Conservation (phyloP, 306 rosid species). For the Castanopsis chinensis region DNA sequence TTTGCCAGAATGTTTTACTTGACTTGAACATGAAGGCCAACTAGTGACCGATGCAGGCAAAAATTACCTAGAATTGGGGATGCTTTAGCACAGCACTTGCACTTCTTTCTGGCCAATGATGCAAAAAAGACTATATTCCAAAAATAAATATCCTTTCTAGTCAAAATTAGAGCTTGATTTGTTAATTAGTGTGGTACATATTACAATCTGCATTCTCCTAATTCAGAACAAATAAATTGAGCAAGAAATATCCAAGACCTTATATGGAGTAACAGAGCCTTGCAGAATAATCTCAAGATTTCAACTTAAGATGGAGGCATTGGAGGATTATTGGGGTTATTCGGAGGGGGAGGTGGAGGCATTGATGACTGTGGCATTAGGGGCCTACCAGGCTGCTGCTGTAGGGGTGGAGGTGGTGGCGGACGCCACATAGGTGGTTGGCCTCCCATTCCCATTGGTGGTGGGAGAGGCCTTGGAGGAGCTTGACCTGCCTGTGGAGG, state of each 20-base stretch:
- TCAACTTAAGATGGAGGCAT: constrained; percentile 49
- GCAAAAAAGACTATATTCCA: background rate
- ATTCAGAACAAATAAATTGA: constrained; percentile 7
- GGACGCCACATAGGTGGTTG: constrained; percentile 81
- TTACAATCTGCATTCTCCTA: constrained; percentile 15
- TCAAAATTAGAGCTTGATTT: background rate
- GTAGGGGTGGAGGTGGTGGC: constrained; percentile 61
- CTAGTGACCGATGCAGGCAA: background rate
- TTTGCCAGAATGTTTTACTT: no score
- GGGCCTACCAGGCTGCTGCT: constrained; percentile 62
- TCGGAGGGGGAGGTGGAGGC: constrained; percentile 64
- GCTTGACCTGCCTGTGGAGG: constrained; percentile 52
- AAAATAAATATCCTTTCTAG: background rate
- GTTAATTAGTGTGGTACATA: background rate
- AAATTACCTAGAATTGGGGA: background rate
- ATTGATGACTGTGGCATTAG: constrained; percentile 56
- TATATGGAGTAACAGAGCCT: background rate
- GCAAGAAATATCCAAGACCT: constrained; percentile 19
- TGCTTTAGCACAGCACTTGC: background rate
- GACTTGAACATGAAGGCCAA: no score
- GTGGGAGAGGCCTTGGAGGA: constrained; percentile 83
- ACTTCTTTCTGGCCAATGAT: background rate
- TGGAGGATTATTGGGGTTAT: constrained; percentile 35
- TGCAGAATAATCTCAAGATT: constrained; percentile 13
- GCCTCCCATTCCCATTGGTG: constrained; percentile 80